Evolutionary conservation across 2,329 filamentous ascomycete genomes (phyloP).

Genomic region (Fusarium xylarioides): DNA sequence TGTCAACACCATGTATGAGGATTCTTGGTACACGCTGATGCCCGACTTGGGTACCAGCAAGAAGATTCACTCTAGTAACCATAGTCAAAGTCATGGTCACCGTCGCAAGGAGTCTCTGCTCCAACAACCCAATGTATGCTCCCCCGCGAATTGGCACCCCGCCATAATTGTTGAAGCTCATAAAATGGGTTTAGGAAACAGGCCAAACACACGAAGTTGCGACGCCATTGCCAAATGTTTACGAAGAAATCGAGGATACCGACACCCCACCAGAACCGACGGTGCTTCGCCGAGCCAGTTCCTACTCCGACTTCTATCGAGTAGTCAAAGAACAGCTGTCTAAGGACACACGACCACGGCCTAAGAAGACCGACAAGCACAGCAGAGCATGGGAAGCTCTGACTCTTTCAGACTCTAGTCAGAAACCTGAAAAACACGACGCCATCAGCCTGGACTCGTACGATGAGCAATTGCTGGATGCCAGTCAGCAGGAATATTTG

Average conservation of each 20-base stretch:
- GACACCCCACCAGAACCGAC: slow-evolving; percentile 73
- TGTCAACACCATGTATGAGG: slow-evolving; percentile 74
- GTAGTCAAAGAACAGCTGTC: slow-evolving; percentile 66
- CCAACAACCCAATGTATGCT: slow-evolving; percentile 67
- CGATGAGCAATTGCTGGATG: slow-evolving; percentile 76
- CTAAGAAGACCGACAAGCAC: slow-evolving; percentile 51
- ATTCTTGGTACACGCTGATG: slow-evolving; percentile 84
- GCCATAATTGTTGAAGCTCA: slow-evolving; percentile 39
- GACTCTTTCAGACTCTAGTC: slow-evolving; percentile 43
- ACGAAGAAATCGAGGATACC: slow-evolving; percentile 64
- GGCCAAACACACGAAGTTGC: slow-evolving; percentile 60
- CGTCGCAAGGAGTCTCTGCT: slow-evolving; percentile 75
- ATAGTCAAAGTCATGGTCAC: slow-evolving; percentile 61
- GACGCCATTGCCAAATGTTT: slow-evolving; percentile 66
- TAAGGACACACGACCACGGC: slow-evolving; percentile 57
- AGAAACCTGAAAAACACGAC: slow-evolving; percentile 39
- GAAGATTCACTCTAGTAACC: slow-evolving; percentile 55
- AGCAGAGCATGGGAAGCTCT: slow-evolving; percentile 63
- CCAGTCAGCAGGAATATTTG: slow-evolving; percentile 87
- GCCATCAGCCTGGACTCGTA: slow-evolving; percentile 47
- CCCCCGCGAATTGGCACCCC: slow-evolving; percentile 11
- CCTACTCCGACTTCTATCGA: slow-evolving; percentile 79
- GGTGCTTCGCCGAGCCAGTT: slow-evolving; percentile 73
- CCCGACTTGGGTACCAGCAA: slow-evolving; percentile 67
- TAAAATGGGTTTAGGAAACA: slow-evolving; percentile 56